Base-by-base conservation (phyloP, 805 yeast genomes). In the Hanseniaspora singularis region DNA sequence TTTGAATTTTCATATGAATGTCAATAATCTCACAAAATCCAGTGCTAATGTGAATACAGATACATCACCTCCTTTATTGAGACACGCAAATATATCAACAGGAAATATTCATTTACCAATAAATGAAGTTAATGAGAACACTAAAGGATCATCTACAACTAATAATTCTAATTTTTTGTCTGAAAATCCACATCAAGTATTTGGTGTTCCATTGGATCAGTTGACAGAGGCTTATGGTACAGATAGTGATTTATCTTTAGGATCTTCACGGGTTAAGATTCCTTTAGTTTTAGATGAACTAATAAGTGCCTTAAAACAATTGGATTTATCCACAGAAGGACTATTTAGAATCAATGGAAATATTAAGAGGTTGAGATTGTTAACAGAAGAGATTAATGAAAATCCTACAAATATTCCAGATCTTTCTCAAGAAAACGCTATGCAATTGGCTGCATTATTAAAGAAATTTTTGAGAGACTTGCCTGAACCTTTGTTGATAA, bases 261-360 rank as follows among this genome's bases (percentile, higher is more conserved):
- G 95, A 0, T 87, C 95, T 0, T 68, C 78, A 1, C 78, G 78
- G 53, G 71, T 92, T 36, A 72, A 78, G 31, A 81, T 92, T 34
- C 99, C 99, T 0, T 71, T 84, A 40, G 68, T 92, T 32, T 71
- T 92, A 36, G 97, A 89, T 56, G 97, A 92, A 56, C 67, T 88
- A 15, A 76, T 92, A 30, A 73, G 76, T 26, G 83, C 94, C 0
- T 73, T 92, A 68, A 74, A 84, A 45, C 89, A 81, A 50, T 86
- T 84, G 70, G 97, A 92, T 63, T 76, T 89, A 81, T 84, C 96
- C 2, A 87, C 79, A 26, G 98, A 92, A 63, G 98, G 98, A 50
- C 81, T 92, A 4, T 92, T 92, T 72, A 76, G 99, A 56, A 81
- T 88, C 58, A 92, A 92, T 59, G 99, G 99, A 57, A 92, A 92